These are phyloP conservation scores for Piedraia hortae DNA, from an alignment of 2,329 filamentous ascomycete genomes.

Conservation along the genomic window DNA sequence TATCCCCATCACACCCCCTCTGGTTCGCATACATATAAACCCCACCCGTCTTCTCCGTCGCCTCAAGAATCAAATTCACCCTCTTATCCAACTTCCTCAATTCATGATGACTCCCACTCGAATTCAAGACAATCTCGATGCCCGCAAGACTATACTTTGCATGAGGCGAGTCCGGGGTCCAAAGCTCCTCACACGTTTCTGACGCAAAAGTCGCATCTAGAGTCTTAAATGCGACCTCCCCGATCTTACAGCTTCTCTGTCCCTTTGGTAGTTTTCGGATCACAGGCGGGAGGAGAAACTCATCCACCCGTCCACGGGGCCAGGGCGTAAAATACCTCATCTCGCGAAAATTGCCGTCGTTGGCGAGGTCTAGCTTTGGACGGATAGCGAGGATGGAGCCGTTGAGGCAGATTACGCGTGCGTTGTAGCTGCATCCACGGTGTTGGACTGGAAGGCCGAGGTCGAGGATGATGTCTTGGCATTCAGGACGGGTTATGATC, in stretches of 20 bases:
- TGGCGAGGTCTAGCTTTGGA: slow-evolving; percentile 43
- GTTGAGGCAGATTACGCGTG: slow-evolving; percentile 35
- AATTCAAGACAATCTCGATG: slow-evolving; percentile 33
- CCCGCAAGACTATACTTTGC: slow-evolving; percentile 37
- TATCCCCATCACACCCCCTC: slow-evolving; percentile 27
- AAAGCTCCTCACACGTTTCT: slow-evolving; percentile 43
- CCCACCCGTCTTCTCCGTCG: slow-evolving; percentile 33
- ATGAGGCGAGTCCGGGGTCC: slow-evolving; percentile 30
- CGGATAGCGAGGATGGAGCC: slow-evolving; percentile 42
- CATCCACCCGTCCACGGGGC: slow-evolving; percentile 30
- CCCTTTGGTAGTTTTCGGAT: slow-evolving; percentile 27
- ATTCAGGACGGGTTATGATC: slow-evolving; percentile 32
- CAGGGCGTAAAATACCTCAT: slow-evolving; percentile 33
- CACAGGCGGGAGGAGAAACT: slow-evolving; percentile 34
- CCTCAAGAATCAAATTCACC: slow-evolving; percentile 36
- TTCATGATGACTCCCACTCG: slow-evolving; percentile 38
- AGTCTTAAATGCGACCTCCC: slow-evolving; percentile 36
- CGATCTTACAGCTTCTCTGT: slow-evolving; percentile 32
- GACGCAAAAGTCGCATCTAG: slow-evolving; percentile 34
- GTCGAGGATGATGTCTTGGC: slow-evolving; percentile 35
- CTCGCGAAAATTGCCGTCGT: slow-evolving; percentile 33
- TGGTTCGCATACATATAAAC: slow-evolving; percentile 38
- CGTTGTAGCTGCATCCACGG: slow-evolving; percentile 35
- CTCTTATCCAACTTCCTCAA: slow-evolving; percentile 35
- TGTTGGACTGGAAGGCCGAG: slow-evolving; percentile 29